phyloP scores from a whole-genome alignment of 768 basidiomycete genomes.

The Rhodosporidiobolus sp. region DNA sequence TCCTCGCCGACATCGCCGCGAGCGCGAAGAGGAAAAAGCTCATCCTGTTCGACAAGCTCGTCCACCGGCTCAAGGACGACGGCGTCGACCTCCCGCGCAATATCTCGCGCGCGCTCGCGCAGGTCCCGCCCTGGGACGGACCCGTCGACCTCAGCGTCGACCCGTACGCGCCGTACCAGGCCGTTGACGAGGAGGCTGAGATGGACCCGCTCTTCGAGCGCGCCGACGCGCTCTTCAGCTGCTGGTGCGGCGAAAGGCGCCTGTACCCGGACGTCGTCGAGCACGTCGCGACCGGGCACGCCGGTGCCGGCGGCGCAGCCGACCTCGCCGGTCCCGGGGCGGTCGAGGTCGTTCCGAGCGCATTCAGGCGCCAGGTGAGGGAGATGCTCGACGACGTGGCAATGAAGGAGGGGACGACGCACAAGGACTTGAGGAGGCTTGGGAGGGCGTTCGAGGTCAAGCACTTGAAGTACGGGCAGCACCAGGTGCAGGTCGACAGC shows the following conservation, averaged over 20 bases:
- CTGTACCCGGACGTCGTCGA: background rate
- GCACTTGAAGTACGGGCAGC: background rate
- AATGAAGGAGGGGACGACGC: background rate
- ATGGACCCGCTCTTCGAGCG: background rate
- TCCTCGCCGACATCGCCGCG: background rate
- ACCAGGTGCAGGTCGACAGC: background rate
- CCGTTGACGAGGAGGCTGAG: background rate
- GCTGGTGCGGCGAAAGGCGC: background rate
- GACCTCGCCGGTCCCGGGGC: too few species aligned
- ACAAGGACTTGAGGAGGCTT: background rate
- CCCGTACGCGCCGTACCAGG: too few species aligned
- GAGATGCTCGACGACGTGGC: background rate
- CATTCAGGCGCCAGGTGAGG: background rate
- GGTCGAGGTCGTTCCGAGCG: too few species aligned
- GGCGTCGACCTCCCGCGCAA: too few species aligned
- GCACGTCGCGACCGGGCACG: background rate
- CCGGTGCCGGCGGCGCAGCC: too few species aligned
- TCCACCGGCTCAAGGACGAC: background rate
- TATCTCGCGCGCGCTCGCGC: too few species aligned
- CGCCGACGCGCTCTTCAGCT: background rate
- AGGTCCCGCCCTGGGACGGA: too few species aligned
- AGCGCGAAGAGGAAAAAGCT: background rate
- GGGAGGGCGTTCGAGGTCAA: background rate
- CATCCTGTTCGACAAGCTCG: background rate
- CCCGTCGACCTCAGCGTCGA: too few species aligned